Evolutionary conservation across 495 filamentous ascomycete genomes (phyloP).

Genomic region (Astrothelium macrocarpum): DNA sequence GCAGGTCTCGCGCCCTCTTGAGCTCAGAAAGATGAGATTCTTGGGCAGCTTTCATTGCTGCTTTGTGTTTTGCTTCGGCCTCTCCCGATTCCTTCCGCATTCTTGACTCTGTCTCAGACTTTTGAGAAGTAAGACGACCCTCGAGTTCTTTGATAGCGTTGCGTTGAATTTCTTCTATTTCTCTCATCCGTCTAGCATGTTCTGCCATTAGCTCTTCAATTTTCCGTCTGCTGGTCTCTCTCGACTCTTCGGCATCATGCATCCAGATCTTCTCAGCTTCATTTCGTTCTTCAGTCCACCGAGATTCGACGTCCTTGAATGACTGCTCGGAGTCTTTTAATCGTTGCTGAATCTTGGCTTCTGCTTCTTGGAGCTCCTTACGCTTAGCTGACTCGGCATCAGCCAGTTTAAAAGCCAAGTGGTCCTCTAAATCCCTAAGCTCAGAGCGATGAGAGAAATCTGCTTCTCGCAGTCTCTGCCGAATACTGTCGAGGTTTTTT

Average conservation of each 20-base stretch:
- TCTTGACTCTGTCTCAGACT: background rate
- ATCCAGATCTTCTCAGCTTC: background rate
- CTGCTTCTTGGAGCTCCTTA: background rate
- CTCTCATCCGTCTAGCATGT: background rate
- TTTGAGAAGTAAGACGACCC: background rate
- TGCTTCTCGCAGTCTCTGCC: background rate
- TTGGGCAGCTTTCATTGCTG: background rate
- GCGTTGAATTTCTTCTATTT: background rate
- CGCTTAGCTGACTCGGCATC: slow-evolving; percentile 1
- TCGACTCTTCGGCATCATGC: background rate
- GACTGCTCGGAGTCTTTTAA: background rate
- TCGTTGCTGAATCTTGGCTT: background rate
- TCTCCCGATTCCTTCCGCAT: background rate
- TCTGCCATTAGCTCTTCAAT: background rate
- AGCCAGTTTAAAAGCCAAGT: slow-evolving; percentile 1
- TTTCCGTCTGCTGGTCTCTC: background rate
- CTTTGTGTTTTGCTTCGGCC: background rate
- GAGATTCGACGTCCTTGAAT: background rate
- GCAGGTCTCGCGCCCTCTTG: background rate
- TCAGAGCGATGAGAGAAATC: background rate
- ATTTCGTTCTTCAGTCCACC: background rate
- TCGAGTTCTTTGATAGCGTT: background rate
- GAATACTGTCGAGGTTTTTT: background rate
- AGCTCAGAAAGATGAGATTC: background rate
- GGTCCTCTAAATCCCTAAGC: background rate